phyloP scores from a whole-genome alignment of 352 stramenopile species.

The Nothophytophthora sp. region DNA sequence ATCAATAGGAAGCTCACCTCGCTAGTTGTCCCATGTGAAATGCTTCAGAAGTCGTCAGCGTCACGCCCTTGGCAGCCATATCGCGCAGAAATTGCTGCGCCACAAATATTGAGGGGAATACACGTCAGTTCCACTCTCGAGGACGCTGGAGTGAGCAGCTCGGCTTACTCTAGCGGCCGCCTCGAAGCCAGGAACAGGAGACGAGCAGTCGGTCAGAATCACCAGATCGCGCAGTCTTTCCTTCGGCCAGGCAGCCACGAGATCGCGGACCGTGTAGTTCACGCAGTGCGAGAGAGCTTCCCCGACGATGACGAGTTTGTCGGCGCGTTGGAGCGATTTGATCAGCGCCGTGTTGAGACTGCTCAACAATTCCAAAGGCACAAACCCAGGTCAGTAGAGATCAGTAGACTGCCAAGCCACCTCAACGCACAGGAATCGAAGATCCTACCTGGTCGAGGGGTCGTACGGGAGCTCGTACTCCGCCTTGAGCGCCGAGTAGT shows the following conservation, averaged over 20 bases:
- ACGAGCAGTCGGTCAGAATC: constrained; percentile 68
- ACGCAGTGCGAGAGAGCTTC: constrained; percentile 96
- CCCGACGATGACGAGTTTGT: constrained; percentile 89
- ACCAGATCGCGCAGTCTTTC: constrained; percentile 58
- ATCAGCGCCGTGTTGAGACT: constrained; percentile 85
- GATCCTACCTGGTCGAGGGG: constrained; percentile 40
- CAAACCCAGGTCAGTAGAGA: constrained; percentile 16
- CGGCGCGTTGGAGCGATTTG: constrained; percentile 65
- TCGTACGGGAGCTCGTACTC: constrained; percentile 86
- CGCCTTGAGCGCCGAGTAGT: constrained; percentile 92
- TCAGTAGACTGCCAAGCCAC: neutral
- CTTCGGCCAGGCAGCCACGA: constrained; percentile 79
- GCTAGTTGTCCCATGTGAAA: constrained; percentile 21
- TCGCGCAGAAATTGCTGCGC: constrained; percentile 51
- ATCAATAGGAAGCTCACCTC: too few species aligned
- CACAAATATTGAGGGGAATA: neutral
- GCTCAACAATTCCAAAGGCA: too few species aligned
- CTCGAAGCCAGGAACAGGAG: constrained; percentile 62
- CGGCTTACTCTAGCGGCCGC: constrained; percentile 37
- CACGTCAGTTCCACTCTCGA: constrained; percentile 1
- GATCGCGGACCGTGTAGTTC: constrained; percentile 93
- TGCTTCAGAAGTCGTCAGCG: constrained; percentile 42
- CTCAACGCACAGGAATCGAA: neutral
- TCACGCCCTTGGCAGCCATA: constrained; percentile 50
- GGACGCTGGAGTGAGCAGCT: neutral